Evolutionary conservation across 768 basidiomycete species (phyloP).

Genomic region (Strobilomyces confusus): DNA sequence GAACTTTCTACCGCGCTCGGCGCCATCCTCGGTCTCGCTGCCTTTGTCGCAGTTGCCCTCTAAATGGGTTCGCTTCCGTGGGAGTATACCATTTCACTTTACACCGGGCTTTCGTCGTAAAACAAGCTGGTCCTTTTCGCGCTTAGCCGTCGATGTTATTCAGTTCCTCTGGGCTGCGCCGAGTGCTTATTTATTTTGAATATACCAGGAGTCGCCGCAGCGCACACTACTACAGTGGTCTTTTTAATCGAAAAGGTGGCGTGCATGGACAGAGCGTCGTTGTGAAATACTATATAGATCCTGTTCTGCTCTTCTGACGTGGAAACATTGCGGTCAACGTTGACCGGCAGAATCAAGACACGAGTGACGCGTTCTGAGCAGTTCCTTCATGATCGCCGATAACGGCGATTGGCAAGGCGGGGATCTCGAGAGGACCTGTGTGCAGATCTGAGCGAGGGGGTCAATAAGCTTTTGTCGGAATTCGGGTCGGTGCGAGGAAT

Average conservation of each 20-base stretch:
- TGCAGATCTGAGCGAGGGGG: conserved; percentile 11
- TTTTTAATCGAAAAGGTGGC: neutral
- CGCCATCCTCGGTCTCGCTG: conserved; percentile 32
- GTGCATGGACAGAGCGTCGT: neutral
- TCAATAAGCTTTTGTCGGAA: conserved; percentile 8
- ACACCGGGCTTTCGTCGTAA: conserved; percentile 17
- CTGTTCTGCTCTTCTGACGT: neutral
- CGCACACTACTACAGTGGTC: neutral
- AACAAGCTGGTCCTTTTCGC: conserved; percentile 21
- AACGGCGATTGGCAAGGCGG: conserved; percentile 11
- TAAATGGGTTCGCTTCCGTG: conserved; percentile 7
- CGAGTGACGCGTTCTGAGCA: neutral
- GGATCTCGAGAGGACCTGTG: conserved; percentile 15
- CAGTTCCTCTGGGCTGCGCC: conserved; percentile 5
- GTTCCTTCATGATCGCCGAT: conserved; percentile 9
- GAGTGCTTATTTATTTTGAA: conserved; percentile 14
- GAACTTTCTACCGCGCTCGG: conserved; percentile 28
- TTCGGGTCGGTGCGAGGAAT: neutral
- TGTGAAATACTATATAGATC: conserved; percentile 1
- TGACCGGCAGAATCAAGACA: neutral
- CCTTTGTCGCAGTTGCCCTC: conserved; percentile 30
- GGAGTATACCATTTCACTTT: conserved; percentile 13
- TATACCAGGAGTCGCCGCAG: conserved; percentile 18
- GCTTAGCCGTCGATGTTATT: conserved; percentile 10
- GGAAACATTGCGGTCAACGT: neutral